phyloP scores from a whole-genome alignment of 768 basidiomycete species.

The Lepiota venenata region DNA sequence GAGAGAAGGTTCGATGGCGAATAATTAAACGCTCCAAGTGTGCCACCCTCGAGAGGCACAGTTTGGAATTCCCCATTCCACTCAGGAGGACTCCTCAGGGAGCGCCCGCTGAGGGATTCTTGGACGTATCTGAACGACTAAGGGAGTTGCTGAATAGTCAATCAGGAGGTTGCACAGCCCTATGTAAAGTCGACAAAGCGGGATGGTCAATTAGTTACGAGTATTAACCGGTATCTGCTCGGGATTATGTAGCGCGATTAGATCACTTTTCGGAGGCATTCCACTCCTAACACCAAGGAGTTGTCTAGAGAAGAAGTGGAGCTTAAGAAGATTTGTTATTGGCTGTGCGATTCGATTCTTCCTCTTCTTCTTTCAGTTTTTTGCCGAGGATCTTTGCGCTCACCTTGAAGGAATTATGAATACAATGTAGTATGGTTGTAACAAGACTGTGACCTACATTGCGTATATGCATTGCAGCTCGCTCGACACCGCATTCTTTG shows the following conservation, averaged over 20 bases:
- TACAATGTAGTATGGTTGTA: conserved; percentile 10
- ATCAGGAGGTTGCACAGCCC: too few species aligned
- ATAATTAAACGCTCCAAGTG: too few species aligned
- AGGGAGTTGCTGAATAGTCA: too few species aligned
- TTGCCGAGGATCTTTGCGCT: conserved; percentile 77
- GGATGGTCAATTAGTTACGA: neutral
- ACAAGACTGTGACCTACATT: conserved; percentile 50
- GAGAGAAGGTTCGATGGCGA: too few species aligned
- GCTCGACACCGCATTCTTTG: conserved; percentile 74
- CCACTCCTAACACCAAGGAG: neutral
- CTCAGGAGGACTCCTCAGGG: too few species aligned
- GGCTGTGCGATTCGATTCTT: conserved; percentile 31
- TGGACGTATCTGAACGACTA: too few species aligned
- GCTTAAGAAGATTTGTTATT: conserved; percentile 23
- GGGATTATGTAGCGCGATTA: neutral
- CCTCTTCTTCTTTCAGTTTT: conserved; percentile 47
- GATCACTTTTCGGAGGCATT: too few species aligned
- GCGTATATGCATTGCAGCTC: conserved; percentile 78
- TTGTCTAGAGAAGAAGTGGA: conserved; percentile 1
- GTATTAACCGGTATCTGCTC: neutral
- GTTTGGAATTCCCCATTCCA: too few species aligned
- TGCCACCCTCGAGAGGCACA: too few species aligned
- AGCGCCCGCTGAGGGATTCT: too few species aligned
- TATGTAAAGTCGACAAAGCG: neutral
- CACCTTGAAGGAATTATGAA: conserved; percentile 45